Conservation (phyloP, 1,284 basidiomycete genomes). For the Microbotryum saponariae region DNA sequence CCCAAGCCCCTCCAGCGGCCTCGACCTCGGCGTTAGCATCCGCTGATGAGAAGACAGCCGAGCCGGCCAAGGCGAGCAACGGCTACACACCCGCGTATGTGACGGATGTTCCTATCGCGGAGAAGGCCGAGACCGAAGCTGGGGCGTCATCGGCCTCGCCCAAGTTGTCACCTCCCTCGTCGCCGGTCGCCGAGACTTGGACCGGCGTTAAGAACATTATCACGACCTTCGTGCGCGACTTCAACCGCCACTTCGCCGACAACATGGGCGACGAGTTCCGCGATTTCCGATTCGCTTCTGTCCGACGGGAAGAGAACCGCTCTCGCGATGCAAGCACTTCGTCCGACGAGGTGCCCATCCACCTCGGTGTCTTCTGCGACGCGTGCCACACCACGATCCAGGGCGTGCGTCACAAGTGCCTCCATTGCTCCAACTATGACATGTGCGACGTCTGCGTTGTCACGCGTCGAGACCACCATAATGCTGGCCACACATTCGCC, state of each 20-base stretch:
- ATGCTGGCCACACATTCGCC: slow-evolving; percentile 13
- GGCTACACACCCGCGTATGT: not conserved
- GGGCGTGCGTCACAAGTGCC: slow-evolving; percentile 36
- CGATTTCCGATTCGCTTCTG: too few species aligned
- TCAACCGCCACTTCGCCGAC: slow-evolving; percentile 49
- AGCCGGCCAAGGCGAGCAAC: not conserved
- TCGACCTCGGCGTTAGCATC: not conserved
- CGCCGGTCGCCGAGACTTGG: slow-evolving; percentile 18
- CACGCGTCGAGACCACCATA: not conserved
- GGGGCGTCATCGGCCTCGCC: slow-evolving; percentile 10
- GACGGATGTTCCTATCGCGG: not conserved
- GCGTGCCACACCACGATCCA: slow-evolving; percentile 36
- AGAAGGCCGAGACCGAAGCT: not conserved
- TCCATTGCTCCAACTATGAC: slow-evolving; percentile 49
- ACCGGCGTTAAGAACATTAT: slow-evolving; percentile 48
- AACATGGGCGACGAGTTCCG: slow-evolving; percentile 45
- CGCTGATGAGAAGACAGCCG: not conserved
- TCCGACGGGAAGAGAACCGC: too few species aligned
- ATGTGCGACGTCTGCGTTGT: slow-evolving; percentile 48
- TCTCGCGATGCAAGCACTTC: too few species aligned
- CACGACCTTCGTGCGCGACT: slow-evolving; percentile 54
- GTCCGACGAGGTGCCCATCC: slow-evolving; percentile 1
- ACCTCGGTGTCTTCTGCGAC: slow-evolving; percentile 26
- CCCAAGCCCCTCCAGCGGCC: not conserved
- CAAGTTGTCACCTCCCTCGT: slow-evolving; percentile 7